These are phyloP conservation scores for Nyctanthes arbortristis DNA, from an alignment of 257 asterid genomes.

Conservation along the genomic window DNA sequence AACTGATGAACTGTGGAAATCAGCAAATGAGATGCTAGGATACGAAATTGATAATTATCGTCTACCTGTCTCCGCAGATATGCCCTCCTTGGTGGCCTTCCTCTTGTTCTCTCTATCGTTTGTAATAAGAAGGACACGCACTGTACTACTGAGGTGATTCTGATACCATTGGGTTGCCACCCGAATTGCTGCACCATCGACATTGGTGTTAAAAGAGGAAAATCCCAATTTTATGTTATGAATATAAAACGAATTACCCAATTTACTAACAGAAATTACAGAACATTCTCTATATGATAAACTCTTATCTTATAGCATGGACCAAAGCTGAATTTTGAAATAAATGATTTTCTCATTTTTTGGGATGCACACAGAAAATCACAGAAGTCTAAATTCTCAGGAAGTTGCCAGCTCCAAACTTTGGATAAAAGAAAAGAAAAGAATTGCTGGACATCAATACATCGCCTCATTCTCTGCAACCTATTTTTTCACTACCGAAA, in stretches of 20 bases:
- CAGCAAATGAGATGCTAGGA: constrained; percentile 7
- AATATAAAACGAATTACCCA: neutral
- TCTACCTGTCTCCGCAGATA: constrained; percentile 88
- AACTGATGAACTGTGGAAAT: neutral
- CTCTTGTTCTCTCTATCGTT: constrained; percentile 88
- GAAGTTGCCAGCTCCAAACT: neutral
- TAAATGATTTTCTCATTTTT: neutral
- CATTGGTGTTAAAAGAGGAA: constrained; percentile 16
- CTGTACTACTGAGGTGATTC: constrained; percentile 69
- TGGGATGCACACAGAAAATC: neutral
- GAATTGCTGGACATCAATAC: neutral
- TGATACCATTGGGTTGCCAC: constrained; percentile 96
- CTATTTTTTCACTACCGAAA: too few relatives aligned
- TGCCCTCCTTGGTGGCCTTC: constrained; percentile 80
- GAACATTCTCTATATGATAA: neutral
- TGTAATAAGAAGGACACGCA: constrained; percentile 70
- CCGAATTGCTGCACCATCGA: constrained; percentile 73
- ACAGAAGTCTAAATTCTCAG: neutral
- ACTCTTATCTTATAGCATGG: neutral
- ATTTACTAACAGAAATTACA: neutral
- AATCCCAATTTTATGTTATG: neutral
- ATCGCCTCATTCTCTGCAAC: too few relatives aligned
- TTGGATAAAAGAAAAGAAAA: neutral
- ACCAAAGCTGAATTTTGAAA: neutral
- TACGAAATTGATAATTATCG: constrained; percentile 5